phyloP scores from a whole-genome alignment of 2,329 filamentous ascomycete species.

The Pseudocercospora cruenta region DNA sequence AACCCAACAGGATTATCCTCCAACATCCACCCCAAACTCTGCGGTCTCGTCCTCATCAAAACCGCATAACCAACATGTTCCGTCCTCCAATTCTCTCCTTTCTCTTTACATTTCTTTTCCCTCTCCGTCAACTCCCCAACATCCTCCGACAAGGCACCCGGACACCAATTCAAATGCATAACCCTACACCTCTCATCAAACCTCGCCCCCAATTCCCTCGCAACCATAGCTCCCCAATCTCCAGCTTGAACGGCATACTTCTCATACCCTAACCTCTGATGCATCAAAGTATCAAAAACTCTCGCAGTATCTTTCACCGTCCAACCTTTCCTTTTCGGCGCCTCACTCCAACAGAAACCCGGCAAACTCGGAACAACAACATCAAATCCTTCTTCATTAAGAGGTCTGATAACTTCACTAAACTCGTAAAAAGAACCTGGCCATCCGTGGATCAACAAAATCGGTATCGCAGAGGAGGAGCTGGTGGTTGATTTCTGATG shows the following conservation, averaged over 20 bases:
- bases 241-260: conserved; percentile 46
- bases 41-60: conserved; percentile 48
- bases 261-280: conserved; percentile 43
- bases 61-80: conserved; percentile 49
- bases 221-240: conserved; percentile 49
- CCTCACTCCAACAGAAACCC: conserved; percentile 54
- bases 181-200: conserved; percentile 44
- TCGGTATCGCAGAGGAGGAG: too few relatives aligned
- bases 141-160: conserved; percentile 41
- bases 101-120: conserved; percentile 40
- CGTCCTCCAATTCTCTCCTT: conserved; percentile 43
- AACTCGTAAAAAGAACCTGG: conserved; percentile 52
- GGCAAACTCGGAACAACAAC: conserved; percentile 63
- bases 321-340: conserved; percentile 40
- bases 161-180: conserved; percentile 49
- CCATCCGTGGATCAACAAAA: conserved; percentile 52
- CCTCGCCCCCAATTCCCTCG: conserved; percentile 43
- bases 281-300: conserved; percentile 46
- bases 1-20: conserved; percentile 51
- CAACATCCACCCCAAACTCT: conserved; percentile 48
- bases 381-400: conserved; percentile 52
- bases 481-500: conserved; percentile 40
- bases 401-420: conserved; percentile 43
- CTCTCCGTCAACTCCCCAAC: conserved; percentile 36
- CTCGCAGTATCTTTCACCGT: conserved; percentile 44